Evolutionary conservation across 345 rosid genomes (phyloP).

Genomic region (Microcos paniculata): DNA sequence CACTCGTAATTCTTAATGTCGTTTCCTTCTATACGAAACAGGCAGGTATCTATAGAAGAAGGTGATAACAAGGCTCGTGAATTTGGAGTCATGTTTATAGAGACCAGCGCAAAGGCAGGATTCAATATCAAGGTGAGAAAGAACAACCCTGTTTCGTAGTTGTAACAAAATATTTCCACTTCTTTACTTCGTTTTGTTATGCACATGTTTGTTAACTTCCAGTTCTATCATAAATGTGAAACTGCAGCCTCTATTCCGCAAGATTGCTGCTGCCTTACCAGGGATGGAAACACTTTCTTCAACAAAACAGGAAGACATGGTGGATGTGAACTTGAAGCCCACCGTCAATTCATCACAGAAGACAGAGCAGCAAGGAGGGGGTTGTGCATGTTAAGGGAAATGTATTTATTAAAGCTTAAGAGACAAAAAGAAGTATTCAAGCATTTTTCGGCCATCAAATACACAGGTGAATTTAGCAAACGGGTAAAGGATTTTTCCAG

Average conservation of each 20-base stretch:
- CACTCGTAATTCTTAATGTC: neutral
- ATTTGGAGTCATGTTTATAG: constrained; percentile 82
- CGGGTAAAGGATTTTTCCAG: neutral
- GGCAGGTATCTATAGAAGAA: constrained; percentile 97
- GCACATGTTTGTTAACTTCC: neutral
- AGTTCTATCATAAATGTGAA: constrained; percentile 9
- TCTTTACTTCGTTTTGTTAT: neutral
- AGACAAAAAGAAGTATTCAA: neutral
- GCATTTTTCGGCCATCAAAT: neutral
- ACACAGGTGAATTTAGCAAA: constrained; percentile 2
- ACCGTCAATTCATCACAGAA: constrained; percentile 65
- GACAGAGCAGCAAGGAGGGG: constrained; percentile 74
- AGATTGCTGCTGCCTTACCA: constrained; percentile 92
- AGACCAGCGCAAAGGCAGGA: constrained; percentile 96
- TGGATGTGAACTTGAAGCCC: constrained; percentile 85
- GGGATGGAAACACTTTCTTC: constrained; percentile 95
- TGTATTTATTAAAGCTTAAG: neutral
- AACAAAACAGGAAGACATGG: constrained; percentile 92
- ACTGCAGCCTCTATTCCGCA: constrained; percentile 85
- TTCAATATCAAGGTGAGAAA: constrained; percentile 80
- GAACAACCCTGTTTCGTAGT: neutral
- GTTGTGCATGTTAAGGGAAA: constrained; percentile 67
- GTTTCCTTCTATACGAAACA: constrained; percentile 26
- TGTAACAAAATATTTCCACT: neutral
- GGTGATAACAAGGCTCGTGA: constrained; percentile 88